A percentile compares a stretch with the other conserved stretches of the same genome.
Evolutionary conservation across 257 asterid species (phyloP).

Genomic region (Capsicum pubescens): DNA sequence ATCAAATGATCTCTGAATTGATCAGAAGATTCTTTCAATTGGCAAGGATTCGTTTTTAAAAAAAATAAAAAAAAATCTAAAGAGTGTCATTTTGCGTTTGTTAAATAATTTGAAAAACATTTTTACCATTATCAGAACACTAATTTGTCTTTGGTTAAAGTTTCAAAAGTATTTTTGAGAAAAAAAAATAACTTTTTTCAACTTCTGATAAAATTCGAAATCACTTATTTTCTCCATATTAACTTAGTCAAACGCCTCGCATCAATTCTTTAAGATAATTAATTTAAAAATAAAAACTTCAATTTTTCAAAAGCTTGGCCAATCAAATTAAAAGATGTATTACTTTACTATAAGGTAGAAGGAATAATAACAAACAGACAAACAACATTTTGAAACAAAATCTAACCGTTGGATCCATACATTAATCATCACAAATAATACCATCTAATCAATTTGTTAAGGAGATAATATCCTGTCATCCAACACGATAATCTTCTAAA

Average conservation of each 20-base stretch:
- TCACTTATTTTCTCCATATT: neutral
- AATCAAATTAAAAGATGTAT: neutral
- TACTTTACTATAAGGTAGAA: neutral
- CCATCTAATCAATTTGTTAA: slow-evolving; percentile 12
- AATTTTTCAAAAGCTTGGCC: neutral
- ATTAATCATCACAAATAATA: slow-evolving; percentile 32
- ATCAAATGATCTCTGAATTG: no score
- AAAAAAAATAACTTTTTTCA: neutral
- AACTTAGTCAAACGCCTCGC: neutral
- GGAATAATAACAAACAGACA: slow-evolving; percentile 7
- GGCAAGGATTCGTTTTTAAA: no score
- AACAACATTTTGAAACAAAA: slow-evolving; percentile 23
- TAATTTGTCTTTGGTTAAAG: no score
- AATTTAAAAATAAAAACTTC: neutral
- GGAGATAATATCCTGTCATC: neutral
- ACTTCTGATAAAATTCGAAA: neutral
- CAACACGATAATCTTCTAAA: neutral
- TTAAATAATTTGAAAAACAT: neutral
- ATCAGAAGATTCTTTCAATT: no score
- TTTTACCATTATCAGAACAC: no score
- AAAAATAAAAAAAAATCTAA: no score
- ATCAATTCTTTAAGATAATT: neutral
- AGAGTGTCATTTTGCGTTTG: neutral
- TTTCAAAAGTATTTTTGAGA: no score
- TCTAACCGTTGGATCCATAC: slow-evolving; percentile 23